Percentiles rank a stretch among this genome's conserved stretches.
Conservation (phyloP, 345 rosid species). For the Laguncularia racemosa region DNA sequence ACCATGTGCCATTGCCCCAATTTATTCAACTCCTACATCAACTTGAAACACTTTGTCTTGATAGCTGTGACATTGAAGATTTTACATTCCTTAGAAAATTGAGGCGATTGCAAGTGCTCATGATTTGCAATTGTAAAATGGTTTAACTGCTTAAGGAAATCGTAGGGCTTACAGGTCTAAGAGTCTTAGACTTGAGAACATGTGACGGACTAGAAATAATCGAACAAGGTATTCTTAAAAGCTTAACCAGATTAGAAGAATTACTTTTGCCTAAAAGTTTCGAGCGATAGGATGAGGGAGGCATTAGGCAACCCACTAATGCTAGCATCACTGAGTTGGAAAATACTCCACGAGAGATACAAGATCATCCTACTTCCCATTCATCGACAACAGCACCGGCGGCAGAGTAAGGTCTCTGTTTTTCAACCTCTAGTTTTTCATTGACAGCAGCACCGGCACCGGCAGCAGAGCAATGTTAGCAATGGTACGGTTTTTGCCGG, state of each 20-base stretch:
- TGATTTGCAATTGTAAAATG: constrained; percentile 11
- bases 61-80: constrained; percentile 11
- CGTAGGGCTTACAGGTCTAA: constrained; percentile 12
- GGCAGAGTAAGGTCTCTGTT: too few species aligned
- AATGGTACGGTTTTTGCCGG: too few species aligned
- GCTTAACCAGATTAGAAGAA: constrained; percentile 22
- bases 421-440: too few species aligned
- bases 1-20: constrained; percentile 3
- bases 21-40: constrained; percentile 4
- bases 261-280: constrained; percentile 17
- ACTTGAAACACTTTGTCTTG: constrained; percentile 17
- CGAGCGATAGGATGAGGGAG: constrained; percentile 19
- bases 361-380: too few species aligned
- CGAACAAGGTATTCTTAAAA: constrained; percentile 20
- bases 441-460: too few species aligned
- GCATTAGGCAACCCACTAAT: background rate
- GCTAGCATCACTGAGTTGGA: constrained; percentile 16
- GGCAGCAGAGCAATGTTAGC: too few species aligned
- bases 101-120: constrained; percentile 23
- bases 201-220: constrained; percentile 15
- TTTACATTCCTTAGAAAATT: constrained; percentile 13
- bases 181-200: constrained; percentile 15
- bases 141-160: constrained; percentile 13
- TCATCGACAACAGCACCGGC: too few species aligned
- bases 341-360: constrained; percentile 2